Base-by-base conservation (phyloP, 2,329 filamentous ascomycete species). In the Venturia asperata region DNA sequence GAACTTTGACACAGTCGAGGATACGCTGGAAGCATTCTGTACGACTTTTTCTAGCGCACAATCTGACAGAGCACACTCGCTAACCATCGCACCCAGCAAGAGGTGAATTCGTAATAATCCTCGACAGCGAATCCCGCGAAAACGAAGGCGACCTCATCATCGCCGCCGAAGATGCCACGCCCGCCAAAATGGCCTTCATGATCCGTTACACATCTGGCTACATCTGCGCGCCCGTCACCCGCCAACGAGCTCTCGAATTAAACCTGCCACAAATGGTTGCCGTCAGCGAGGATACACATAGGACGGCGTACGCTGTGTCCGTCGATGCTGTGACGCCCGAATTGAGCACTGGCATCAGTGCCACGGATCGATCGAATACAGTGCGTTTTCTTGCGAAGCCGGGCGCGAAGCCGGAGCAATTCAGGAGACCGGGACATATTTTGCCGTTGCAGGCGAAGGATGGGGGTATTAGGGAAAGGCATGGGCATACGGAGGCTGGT, bases 121-220 rank as follows among this genome's bases (percentile, higher is more conserved):
- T 99, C 73, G 94, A 99, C 81, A 90, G 91, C 70, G 87, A 91
- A 69, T 85, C 87, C 68, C 92, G 94, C 77, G 94, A 99, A 78
- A 99, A 99, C 77, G 94, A 99, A 83, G 94, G 92, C 77, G 94
- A 99, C 79, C 85, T 99, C 61, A 97, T 97, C 77, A 95, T 97
- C 74, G 91, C 94, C 70, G 93, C 92, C 68, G 81, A 91, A 70
- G 84, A 89, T 72, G 80, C 97, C 69, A 96, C 93, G 10, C 83
- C 92, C 30, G 84, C 90, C 69, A 93, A 97, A 79, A 95, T 96
- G 87, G 91, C 92, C 72, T 99, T 97, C 81, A 88, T 99, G 84
- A 85, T 99, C 76, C 91, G 92, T 72, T 86, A 96, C 81, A 89
- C 90, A 56, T 85, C 91, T 3, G 94, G 94, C 74, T 86, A 93